Evolutionary conservation across 306 rosid genomes (phyloP).

Genomic region (Cucumis cinereus): DNA sequence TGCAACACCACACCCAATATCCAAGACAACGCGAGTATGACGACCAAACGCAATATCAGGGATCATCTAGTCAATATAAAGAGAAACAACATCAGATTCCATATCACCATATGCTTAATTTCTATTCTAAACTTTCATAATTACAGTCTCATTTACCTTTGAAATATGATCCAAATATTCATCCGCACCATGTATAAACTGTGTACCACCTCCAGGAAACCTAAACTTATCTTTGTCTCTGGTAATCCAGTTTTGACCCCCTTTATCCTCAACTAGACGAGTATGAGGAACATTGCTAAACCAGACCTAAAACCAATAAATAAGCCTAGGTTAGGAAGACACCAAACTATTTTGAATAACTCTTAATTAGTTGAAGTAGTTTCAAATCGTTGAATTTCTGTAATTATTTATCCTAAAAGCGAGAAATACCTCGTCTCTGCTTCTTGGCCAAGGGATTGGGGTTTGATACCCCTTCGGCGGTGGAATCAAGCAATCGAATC

Average conservation of each 20-base stretch:
- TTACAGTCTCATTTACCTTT: constrained; percentile 22
- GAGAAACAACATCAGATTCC: neutral
- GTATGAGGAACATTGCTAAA: constrained; percentile 76
- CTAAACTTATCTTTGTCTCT: constrained; percentile 42
- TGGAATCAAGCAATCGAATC: constrained; percentile 57
- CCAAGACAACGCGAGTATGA: constrained; percentile 57
- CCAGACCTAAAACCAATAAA: constrained; percentile 45
- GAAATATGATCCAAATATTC: constrained; percentile 67
- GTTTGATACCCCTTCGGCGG: constrained; percentile 42
- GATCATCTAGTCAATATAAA: constrained; percentile 44
- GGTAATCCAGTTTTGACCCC: constrained; percentile 78
- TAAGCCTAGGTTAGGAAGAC: neutral
- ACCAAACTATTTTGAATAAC: neutral
- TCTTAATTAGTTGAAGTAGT: neutral
- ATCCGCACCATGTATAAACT: constrained; percentile 71
- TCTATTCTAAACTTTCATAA: neutral
- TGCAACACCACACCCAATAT: constrained; percentile 84
- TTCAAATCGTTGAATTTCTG: neutral
- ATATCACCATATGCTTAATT: neutral
- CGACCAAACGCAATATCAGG: constrained; percentile 67
- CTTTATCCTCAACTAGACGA: constrained; percentile 72
- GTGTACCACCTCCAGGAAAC: constrained; percentile 79
- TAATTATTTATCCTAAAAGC: neutral
- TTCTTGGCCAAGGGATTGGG: constrained; percentile 63
- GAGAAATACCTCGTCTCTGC: constrained; percentile 67